Evolutionary conservation across 345 rosid genomes (phyloP).

Genomic region (Eucalyptus curtisii): DNA sequence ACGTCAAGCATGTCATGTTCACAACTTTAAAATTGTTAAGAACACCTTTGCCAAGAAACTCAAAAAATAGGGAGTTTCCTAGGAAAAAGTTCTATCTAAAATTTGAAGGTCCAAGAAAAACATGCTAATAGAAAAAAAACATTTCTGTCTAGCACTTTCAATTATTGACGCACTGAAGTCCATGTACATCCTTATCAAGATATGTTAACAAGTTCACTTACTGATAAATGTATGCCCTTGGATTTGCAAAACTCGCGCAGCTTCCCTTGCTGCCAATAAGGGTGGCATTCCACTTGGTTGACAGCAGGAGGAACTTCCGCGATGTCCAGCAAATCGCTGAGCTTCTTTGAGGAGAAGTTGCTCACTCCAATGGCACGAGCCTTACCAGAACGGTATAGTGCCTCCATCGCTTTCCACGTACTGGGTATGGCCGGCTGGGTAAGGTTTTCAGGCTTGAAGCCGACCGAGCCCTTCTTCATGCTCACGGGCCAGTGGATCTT

Average conservation of each 20-base stretch:
- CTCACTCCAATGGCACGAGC: conserved; percentile 77
- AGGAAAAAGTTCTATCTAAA: background rate
- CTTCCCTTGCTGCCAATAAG: conserved; percentile 69
- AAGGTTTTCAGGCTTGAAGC: conserved; percentile 3
- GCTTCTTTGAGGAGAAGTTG: conserved; percentile 74
- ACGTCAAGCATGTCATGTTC: background rate
- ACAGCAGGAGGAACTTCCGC: conserved; percentile 82
- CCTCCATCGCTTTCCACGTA: conserved; percentile 89
- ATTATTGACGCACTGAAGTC: background rate
- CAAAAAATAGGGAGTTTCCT: background rate
- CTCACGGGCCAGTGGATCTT: conserved; percentile 87
- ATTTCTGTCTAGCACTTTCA: background rate
- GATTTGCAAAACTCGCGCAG: conserved; percentile 58
- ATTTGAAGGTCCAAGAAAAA: background rate
- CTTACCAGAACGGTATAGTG: conserved; percentile 59
- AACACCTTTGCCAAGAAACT: background rate
- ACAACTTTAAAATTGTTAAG: background rate
- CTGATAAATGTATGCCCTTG: conserved; percentile 66
- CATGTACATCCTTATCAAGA: background rate
- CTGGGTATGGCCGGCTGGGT: conserved; percentile 43
- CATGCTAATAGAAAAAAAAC: background rate
- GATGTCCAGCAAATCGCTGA: conserved; percentile 46
- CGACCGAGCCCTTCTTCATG: conserved; percentile 52
- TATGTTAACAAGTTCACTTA: conserved; percentile 13
- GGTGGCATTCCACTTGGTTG: conserved; percentile 83